These are phyloP conservation scores for Pythium scleroteichum DNA, from an alignment of 352 stramenopile species.

Conservation along the genomic window DNA sequence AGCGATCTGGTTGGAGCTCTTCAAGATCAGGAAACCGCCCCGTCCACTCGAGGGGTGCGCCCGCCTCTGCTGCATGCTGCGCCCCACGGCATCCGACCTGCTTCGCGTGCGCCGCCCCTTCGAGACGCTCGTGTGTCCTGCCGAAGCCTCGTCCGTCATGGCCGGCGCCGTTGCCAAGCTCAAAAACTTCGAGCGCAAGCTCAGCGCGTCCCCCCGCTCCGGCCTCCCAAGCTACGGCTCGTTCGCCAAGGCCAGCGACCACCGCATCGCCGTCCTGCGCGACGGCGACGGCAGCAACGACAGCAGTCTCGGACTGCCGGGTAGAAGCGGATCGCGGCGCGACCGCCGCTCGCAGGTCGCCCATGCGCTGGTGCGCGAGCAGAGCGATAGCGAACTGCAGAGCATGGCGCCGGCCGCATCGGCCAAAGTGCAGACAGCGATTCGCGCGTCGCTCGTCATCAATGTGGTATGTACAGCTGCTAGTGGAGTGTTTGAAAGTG, in stretches of 20 bases:
- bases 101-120: conserved; percentile 13
- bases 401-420: conserved; percentile 39
- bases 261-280: conserved; percentile 4
- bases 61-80: conserved; percentile 9
- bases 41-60: neutral
- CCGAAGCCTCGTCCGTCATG: conserved; percentile 2
- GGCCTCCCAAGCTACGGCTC: conserved; percentile 13
- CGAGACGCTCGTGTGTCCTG: conserved; percentile 7
- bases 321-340: conserved; percentile 4
- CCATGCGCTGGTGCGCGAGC: conserved; percentile 60
- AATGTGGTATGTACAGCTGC: conserved; percentile 62
- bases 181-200: conserved; percentile 11
- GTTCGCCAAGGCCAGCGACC: neutral
- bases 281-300: neutral
- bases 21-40: conserved; percentile 5
- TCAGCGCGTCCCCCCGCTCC: neutral
- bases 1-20: conserved; percentile 9
- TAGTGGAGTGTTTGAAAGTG: too few relatives aligned
- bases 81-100: neutral
- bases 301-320: neutral
- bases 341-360: conserved; percentile 66
- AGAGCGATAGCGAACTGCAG: conserved; percentile 59
- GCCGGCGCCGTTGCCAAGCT: conserved; percentile 1
- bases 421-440: conserved; percentile 64
- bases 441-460: conserved; percentile 63